These are phyloP conservation scores for Persicaria tinctoria DNA, from an alignment of 148 eudicot genomes.

Conservation along the genomic window DNA sequence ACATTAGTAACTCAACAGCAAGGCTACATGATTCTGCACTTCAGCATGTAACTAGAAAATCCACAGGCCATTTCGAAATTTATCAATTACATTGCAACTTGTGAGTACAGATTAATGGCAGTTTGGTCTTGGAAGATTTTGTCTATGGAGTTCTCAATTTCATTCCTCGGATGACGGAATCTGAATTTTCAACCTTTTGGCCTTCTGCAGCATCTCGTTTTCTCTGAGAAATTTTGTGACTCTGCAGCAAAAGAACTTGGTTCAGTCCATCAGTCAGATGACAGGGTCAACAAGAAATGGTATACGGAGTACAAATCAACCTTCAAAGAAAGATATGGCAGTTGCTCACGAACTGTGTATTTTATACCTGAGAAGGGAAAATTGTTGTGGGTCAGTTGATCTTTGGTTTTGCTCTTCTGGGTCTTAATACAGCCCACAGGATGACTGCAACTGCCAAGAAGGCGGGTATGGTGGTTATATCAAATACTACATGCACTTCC, in stretches of 20 bases:
- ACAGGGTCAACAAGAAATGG: neutral
- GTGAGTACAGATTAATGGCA: neutral
- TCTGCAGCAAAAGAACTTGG: neutral
- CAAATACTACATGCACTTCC: constrained; percentile 67
- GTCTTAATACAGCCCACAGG: constrained; percentile 70
- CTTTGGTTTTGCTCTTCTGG: constrained; percentile 85
- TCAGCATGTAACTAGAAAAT: neutral
- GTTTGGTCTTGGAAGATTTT: neutral
- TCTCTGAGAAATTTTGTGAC: neutral
- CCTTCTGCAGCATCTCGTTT: neutral
- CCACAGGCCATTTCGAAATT: neutral
- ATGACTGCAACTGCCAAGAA: constrained; percentile 58
- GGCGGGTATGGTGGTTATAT: constrained; percentile 82
- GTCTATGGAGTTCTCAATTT: neutral
- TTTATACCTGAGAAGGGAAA: neutral
- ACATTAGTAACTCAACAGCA: neutral
- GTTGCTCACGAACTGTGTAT: neutral
- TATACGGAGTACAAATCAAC: neutral
- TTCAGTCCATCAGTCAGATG: neutral
- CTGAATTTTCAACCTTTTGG: neutral
- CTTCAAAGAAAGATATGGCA: neutral
- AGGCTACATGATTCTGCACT: neutral
- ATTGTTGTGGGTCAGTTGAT: constrained; percentile 42
- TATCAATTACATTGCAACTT: neutral
- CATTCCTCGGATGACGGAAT: neutral